Evolutionary conservation across 176 grass and related monocot genomes (phyloP), one percentile per base, ranked within the genome.

Genomic region (Oryza meyeriana): DNA sequence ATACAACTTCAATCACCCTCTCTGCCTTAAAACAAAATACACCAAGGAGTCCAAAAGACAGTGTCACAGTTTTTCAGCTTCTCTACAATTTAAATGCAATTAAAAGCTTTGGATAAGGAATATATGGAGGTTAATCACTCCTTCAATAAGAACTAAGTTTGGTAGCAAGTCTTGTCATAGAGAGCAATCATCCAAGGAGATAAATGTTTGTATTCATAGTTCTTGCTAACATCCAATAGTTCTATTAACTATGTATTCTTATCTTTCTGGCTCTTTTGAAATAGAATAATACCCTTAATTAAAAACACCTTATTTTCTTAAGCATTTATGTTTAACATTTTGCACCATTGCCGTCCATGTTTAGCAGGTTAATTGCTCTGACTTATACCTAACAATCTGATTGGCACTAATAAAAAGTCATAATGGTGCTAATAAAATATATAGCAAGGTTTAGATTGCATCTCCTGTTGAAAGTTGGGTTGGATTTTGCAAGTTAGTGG

Each of bases 401-500:
- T 79, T 71, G 55, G 3, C 5, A 28, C 55, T 25, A 13, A 42
- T 45, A 79, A 84, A 36, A 67, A 32, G 52, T 24, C 52, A 58
- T 58, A 24, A 24, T 22, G 50, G 22, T 22, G 8, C 18, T 58
- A 24, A 58, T 58, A 58, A 58, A 24, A 22, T 58, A 24, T 24
- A 16, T 2, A 40, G 28, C 5, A 75, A 47, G 81, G 73, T 69
- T 66, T 48, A 79, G 44, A 44, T 42, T 84, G 75, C 61, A 75
- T 50, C 70, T 84, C 29, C 48, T 64, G 61, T 48, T 55, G 50
- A 71, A 64, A 11, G n/a, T 33, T 55, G 10, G 48, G 52, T 33
- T 75, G 64, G 75, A 71, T 31, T 75, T 74, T 75, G 48, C 69
- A 88, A 30, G 87, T 45, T 61, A 88, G 71, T 81, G 77, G 76